These are phyloP conservation scores for Borovskyia barvae DNA, from an alignment of 208 protist genomes.

Conservation along the genomic window DNA sequence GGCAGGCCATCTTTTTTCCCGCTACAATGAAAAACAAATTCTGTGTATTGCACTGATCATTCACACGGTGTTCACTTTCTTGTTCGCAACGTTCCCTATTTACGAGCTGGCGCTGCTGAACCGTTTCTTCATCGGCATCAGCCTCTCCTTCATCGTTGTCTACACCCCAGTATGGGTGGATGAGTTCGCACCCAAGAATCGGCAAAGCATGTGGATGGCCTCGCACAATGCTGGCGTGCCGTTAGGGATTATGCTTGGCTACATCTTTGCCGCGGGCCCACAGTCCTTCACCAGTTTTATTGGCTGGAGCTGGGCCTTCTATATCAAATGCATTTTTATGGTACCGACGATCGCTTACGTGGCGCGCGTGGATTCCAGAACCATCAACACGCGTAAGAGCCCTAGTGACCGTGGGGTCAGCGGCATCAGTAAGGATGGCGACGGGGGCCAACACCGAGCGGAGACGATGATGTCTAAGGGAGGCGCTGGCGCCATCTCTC, in stretches of 20 bases:
- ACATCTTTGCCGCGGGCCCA: slow-evolving; percentile 54
- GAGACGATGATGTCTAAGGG: not conserved
- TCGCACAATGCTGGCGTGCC: slow-evolving; percentile 90
- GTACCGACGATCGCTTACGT: slow-evolving; percentile 67
- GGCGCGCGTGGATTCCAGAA: slow-evolving; percentile 38
- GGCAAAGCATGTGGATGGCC: slow-evolving; percentile 89
- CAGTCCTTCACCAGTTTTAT: slow-evolving; percentile 57
- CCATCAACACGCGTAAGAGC: slow-evolving; percentile 47
- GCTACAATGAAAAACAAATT: slow-evolving; percentile 66
- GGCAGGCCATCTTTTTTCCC: slow-evolving; percentile 65
- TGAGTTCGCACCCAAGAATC: slow-evolving; percentile 82
- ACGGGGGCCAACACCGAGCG: not conserved
- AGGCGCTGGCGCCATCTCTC: not conserved
- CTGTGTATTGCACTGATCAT: slow-evolving; percentile 53
- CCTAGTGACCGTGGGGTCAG: not conserved
- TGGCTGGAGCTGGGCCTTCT: slow-evolving; percentile 83
- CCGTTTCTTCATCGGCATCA: slow-evolving; percentile 88
- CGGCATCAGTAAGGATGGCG: not conserved
- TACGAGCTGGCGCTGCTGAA: slow-evolving; percentile 56
- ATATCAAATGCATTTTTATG: slow-evolving; percentile 75
- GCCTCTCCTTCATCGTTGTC: slow-evolving; percentile 89
- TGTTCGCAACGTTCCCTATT: slow-evolving; percentile 57
- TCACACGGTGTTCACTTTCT: slow-evolving; percentile 78
- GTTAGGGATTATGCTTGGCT: slow-evolving; percentile 91
- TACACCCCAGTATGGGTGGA: slow-evolving; percentile 93